Percentiles rank a stretch among this genome's conserved stretches.
Conservation (phyloP, 2,329 filamentous ascomycete genomes). For the Aureobasidium vineae region DNA sequence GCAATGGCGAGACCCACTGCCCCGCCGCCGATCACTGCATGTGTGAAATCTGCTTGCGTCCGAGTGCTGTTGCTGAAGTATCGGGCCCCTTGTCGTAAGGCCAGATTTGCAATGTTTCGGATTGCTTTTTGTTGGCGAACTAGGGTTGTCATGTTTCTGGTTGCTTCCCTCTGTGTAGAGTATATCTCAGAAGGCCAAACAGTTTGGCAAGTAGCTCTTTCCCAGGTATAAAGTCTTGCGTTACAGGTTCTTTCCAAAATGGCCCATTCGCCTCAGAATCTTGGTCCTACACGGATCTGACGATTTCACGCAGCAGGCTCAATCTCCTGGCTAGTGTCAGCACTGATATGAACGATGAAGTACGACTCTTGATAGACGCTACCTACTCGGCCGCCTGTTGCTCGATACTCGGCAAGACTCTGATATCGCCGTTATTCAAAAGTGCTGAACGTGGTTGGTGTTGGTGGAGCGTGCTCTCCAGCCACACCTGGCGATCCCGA, state of each 20-base stretch:
- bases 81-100: not conserved
- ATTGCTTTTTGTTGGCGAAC: not conserved
- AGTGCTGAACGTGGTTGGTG: not conserved
- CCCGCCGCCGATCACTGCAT: constrained; percentile 66
- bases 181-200: too few relatives aligned
- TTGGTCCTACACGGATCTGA: not conserved
- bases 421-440: not conserved
- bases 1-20: constrained; percentile 80
- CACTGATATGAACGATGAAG: not conserved
- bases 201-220: not conserved
- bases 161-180: not conserved
- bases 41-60: constrained; percentile 59
- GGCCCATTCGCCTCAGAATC: not conserved
- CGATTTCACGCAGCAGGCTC: not conserved
- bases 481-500: not conserved
- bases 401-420: not conserved
- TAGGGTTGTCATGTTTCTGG: not conserved
- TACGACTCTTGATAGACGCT: too few relatives aligned
- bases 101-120: not conserved
- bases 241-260: not conserved
- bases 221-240: not conserved
- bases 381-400: not conserved
- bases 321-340: not conserved
- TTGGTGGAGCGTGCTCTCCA: constrained; percentile 1
- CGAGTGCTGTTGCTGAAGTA: constrained; percentile 46